Base-by-base conservation (phyloP, 768 basidiomycete species). In the Rhodotorula diobovata region DNA sequence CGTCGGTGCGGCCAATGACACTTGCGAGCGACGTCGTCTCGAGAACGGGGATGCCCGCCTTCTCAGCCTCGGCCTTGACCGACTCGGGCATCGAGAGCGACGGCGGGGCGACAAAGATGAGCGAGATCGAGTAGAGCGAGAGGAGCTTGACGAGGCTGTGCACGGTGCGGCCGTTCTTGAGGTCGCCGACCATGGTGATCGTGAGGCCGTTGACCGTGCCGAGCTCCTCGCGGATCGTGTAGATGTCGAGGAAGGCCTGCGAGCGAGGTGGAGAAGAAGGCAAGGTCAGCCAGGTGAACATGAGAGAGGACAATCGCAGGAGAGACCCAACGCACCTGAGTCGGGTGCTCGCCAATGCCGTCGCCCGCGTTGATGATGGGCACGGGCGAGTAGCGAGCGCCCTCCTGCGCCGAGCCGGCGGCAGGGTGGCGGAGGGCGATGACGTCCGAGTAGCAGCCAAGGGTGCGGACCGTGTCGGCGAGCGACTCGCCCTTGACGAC, bases 311-410 rank as follows among this genome's bases (percentile, higher is more conserved):
- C 46, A n/a, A n/a, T n/a, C n/a, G n/a, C n/a, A n/a, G 43, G 32
- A 20, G 7, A 23, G 39, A 14, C 7, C 5, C 35, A 51, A n/a
- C 85, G 62, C 78, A 88, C 90, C 84, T 94, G 92, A 15, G 93
- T 95, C 8, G 95, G 96, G 79, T 99, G 96, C 81, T 99, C 96
- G 64, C 96, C 96, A 61, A 90, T 86, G 30, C 96, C 96, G 78
- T 99, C 96, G 37, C 96, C 96, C 61, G 93, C 95, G 79, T 98
- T 99, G 81, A 99, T 83, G 77, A 99, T 87, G 0, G 96, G 96
- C 2, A 99, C 90, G 8, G 95, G 90, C 4, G 93, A 95, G 81
- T 86, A 93, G 80, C 96, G 96, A 34, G 96, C 95, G n/a, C 93
- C 96, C 41, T 88, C 81, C 79, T 96, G 92, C n/a, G 92, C 87